A percentile compares a stretch with the other conserved stretches of the same genome.
Evolutionary conservation across 2,329 filamentous ascomycete species (phyloP).

Genomic region (Ophiocordyceps camponoti-saundersi): DNA sequence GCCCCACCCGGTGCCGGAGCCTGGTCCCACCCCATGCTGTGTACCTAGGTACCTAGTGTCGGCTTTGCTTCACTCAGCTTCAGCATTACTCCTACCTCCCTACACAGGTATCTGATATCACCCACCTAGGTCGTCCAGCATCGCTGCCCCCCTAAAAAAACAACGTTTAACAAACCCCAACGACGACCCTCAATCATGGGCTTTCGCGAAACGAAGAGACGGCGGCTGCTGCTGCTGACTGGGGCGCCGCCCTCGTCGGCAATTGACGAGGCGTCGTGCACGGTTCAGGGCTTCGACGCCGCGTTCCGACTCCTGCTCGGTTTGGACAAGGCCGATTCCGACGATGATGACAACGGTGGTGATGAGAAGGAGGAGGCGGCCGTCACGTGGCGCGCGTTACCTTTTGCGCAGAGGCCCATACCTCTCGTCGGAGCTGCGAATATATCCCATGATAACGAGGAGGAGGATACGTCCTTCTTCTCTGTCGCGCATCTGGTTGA

Average conservation of each 20-base stretch:
- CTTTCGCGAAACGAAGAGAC: conserved; percentile 5
- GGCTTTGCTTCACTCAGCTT: too few relatives aligned
- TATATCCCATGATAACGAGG: background rate
- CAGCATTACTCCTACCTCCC: too few relatives aligned
- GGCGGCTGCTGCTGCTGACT: background rate
- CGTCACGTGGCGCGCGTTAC: background rate
- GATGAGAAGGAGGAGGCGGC: background rate
- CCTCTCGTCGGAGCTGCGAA: background rate
- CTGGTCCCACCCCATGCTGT: too few relatives aligned
- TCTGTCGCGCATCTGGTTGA: background rate
- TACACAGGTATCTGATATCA: too few relatives aligned
- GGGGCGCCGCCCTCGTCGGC: conserved; percentile 16
- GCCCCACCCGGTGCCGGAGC: too few relatives aligned
- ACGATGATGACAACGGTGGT: background rate
- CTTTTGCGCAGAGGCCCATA: background rate
- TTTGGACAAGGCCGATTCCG: background rate
- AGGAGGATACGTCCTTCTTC: background rate
- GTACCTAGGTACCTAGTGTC: too few relatives aligned
- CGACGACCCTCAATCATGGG: too few relatives aligned
- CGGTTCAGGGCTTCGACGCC: conserved; percentile 10
- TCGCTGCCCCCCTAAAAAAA: too few relatives aligned
- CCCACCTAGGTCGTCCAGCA: too few relatives aligned
- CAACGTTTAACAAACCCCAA: too few relatives aligned
- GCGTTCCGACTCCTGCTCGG: conserved; percentile 8
- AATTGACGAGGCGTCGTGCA: conserved; percentile 12